Evolutionary conservation across 345 rosid species (phyloP).

Genomic region (Crucihimalaya himalaica): DNA sequence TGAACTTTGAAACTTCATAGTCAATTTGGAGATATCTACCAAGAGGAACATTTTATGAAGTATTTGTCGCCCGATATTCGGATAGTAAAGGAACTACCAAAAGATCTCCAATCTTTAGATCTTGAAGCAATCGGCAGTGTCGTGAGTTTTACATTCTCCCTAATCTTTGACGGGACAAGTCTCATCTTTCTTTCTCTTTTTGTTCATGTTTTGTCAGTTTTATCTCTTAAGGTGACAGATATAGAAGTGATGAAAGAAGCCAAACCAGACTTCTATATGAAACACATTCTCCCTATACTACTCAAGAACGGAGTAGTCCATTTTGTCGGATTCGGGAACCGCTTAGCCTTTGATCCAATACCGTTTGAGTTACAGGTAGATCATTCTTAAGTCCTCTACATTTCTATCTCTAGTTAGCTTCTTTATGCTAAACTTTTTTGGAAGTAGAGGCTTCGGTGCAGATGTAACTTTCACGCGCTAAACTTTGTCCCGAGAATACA

Average conservation of each 20-base stretch:
- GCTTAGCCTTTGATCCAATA: constrained; percentile 92
- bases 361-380: constrained; percentile 83
- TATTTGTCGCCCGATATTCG: constrained; percentile 76
- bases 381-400: background rate
- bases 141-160: constrained; percentile 51
- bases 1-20: constrained; percentile 45
- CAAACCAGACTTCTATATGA: constrained; percentile 70
- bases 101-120: constrained; percentile 69
- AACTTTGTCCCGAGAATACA: constrained; percentile 74
- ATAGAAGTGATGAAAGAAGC: constrained; percentile 75
- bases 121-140: constrained; percentile 85
- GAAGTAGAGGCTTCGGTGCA: constrained; percentile 95
- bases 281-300: constrained; percentile 74
- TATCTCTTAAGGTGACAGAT: constrained; percentile 65
- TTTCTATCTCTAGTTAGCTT: background rate
- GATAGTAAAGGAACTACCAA: constrained; percentile 80
- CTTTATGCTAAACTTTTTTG: constrained; percentile 1
- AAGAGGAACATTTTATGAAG: constrained; percentile 76
- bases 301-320: constrained; percentile 72
- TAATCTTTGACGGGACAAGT: background rate
- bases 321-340: constrained; percentile 92
- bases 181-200: constrained; percentile 18
- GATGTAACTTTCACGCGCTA: constrained; percentile 92
- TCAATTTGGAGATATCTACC: constrained; percentile 90
- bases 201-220: constrained; percentile 25